phyloP scores from a whole-genome alignment of 1,139 yeast species.

The Zygosaccharomyces pseudobailii region DNA sequence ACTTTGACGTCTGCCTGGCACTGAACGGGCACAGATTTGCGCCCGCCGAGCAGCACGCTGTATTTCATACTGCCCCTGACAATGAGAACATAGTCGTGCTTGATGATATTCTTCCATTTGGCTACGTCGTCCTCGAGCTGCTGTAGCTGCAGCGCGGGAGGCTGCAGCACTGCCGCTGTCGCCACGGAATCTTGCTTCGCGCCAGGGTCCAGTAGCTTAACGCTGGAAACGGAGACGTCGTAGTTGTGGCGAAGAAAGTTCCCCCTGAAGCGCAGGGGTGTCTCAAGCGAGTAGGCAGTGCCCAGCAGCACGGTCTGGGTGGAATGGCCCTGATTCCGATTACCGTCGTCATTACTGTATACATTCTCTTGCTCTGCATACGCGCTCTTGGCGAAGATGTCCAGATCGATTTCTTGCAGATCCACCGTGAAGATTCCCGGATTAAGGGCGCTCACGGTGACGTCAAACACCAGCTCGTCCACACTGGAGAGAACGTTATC shows the following conservation, averaged over 20 bases:
- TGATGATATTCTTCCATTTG: conserved; percentile 70
- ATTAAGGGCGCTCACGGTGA: conserved; percentile 73
- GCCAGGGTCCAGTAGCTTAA: conserved; percentile 75
- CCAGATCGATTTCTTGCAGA: conserved; percentile 66
- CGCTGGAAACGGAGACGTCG: conserved; percentile 56
- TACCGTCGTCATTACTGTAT: conserved; percentile 13
- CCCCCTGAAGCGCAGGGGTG: conserved; percentile 72
- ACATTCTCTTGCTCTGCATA: conserved; percentile 34
- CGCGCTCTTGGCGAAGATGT: conserved; percentile 80
- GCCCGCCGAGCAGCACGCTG: conserved; percentile 52
- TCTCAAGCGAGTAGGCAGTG: conserved; percentile 57
- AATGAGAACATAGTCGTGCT: conserved; percentile 81
- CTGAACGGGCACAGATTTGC: conserved; percentile 58
- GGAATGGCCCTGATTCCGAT: neutral
- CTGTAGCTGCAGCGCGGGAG: neutral
- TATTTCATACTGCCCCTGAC: conserved; percentile 80
- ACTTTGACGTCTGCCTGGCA: conserved; percentile 38
- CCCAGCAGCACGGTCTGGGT: conserved; percentile 66
- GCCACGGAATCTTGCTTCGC: conserved; percentile 6
- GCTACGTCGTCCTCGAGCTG: conserved; percentile 25
- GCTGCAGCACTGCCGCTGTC: neutral
- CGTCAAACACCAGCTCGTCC: conserved; percentile 79
- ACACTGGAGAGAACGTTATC: conserved; percentile 73
- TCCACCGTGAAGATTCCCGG: conserved; percentile 78
- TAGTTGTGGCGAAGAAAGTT: conserved; percentile 61